Conservation (phyloP, 169 alveolate species). For the Toxoplasma gondii region DNA sequence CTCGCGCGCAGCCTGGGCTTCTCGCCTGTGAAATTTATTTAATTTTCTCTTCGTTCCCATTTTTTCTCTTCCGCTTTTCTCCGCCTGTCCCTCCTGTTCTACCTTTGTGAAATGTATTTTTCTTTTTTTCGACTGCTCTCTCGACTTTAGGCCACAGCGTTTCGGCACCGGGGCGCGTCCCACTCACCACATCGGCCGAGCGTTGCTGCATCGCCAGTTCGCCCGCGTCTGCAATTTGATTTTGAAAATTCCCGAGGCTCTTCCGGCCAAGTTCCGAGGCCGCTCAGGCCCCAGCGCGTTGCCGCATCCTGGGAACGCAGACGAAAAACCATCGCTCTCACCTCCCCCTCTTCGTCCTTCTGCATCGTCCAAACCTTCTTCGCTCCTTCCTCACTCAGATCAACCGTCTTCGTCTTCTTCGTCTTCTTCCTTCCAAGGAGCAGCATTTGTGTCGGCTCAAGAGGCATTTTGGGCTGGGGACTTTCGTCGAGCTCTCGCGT, state of each 20-base stretch:
- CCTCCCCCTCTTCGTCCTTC: neutral
- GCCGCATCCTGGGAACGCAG: neutral
- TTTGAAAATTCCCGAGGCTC: neutral
- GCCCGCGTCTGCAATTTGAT: neutral
- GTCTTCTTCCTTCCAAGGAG: neutral
- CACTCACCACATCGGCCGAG: constrained; percentile 13
- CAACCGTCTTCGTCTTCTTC: neutral
- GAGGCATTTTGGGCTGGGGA: constrained; percentile 35
- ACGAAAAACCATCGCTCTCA: neutral
- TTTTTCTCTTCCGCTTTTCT: neutral
- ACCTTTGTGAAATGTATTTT: neutral
- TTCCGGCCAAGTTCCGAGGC: neutral
- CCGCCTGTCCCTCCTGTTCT: neutral
- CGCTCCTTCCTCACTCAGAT: neutral
- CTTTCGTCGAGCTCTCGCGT: neutral
- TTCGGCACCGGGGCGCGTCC: constrained; percentile 19
- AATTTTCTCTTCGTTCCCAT: neutral
- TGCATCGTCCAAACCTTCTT: neutral
- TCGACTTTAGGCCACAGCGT: constrained; percentile 3
- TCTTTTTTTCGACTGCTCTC: neutral
- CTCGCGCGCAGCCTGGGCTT: too few relatives aligned
- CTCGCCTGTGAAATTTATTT: neutral
- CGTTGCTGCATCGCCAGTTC: constrained; percentile 13
- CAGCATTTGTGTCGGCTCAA: neutral
- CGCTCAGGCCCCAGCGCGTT: neutral